phyloP scores from a whole-genome alignment of 495 filamentous ascomycete genomes.

The Zalerion maritima region DNA sequence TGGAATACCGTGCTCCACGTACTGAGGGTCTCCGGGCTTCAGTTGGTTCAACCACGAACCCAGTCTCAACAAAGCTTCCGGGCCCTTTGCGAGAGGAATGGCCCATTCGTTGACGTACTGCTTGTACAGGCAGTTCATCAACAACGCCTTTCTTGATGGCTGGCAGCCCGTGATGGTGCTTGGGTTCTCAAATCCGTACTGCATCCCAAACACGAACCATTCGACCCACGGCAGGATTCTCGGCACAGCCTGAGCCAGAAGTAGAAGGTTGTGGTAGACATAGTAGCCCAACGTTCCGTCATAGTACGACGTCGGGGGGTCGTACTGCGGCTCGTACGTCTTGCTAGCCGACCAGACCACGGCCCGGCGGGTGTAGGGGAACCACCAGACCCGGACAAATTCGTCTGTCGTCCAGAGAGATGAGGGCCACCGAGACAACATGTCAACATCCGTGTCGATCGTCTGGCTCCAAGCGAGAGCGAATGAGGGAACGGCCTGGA shows the following conservation, averaged over 20 bases:
- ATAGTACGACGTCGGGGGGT: slow-evolving; percentile 49
- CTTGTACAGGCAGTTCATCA: slow-evolving; percentile 93
- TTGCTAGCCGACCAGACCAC: slow-evolving; percentile 79
- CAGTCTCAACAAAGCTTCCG: slow-evolving; percentile 72
- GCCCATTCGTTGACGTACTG: slow-evolving; percentile 99
- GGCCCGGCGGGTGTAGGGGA: slow-evolving; percentile 74
- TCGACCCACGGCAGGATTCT: slow-evolving; percentile 72
- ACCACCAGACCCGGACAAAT: slow-evolving; percentile 93
- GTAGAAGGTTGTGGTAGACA: slow-evolving; percentile 79
- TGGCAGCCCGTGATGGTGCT: slow-evolving; percentile 52
- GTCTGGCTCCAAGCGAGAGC: slow-evolving; percentile 77
- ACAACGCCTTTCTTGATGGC: slow-evolving; percentile 58
- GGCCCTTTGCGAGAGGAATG: slow-evolving; percentile 73
- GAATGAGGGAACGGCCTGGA: slow-evolving; percentile 60
- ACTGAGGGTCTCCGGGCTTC: slow-evolving; percentile 30
- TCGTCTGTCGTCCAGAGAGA: slow-evolving; percentile 72
- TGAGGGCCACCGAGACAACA: slow-evolving; percentile 58
- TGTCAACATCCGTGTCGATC: slow-evolving; percentile 47
- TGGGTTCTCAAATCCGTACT: slow-evolving; percentile 74
- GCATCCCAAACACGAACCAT: slow-evolving; percentile 89
- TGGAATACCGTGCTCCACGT: slow-evolving; percentile 57
- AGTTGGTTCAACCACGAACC: slow-evolving; percentile 70
- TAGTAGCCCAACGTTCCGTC: slow-evolving; percentile 68
- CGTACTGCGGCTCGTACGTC: slow-evolving; percentile 32
- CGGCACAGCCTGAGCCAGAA: slow-evolving; percentile 61